Evolutionary conservation across 2,329 filamentous ascomycete genomes (phyloP).

Genomic region (Diplodia scrobiculata): DNA sequence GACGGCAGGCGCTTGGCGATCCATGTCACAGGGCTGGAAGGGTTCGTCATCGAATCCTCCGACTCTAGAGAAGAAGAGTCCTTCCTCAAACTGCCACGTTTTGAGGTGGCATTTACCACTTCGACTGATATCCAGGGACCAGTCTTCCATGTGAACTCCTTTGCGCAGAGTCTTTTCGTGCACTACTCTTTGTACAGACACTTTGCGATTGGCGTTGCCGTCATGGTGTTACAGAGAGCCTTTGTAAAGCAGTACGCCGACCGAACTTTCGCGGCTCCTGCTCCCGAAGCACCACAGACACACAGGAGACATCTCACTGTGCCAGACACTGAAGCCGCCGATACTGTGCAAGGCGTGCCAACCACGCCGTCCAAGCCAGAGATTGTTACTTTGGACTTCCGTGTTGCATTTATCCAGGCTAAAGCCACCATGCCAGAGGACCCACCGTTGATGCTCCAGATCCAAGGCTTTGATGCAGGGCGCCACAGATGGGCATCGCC

Average conservation of each 20-base stretch:
- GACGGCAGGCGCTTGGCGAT: constrained; percentile 83
- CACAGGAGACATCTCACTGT: constrained; percentile 37
- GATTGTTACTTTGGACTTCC: constrained; percentile 78
- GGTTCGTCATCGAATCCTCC: constrained; percentile 83
- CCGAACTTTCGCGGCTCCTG: constrained; percentile 2
- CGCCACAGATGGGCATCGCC: constrained; percentile 86
- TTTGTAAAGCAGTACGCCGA: constrained; percentile 39
- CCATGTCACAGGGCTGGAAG: constrained; percentile 81
- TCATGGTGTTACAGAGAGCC: constrained; percentile 64
- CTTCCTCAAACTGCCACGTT: constrained; percentile 81
- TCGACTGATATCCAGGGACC: constrained; percentile 83
- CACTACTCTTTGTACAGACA: constrained; percentile 94
- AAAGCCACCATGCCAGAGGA: constrained; percentile 88
- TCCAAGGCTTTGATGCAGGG: constrained; percentile 79
- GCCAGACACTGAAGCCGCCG: constrained; percentile 40
- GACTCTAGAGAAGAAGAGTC: constrained; percentile 83
- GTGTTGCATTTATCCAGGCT: constrained; percentile 77
- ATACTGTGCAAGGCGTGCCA: constrained; percentile 34
- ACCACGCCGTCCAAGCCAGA: constrained; percentile 54
- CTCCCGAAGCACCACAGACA: constrained; percentile 32
- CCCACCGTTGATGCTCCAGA: constrained; percentile 86
- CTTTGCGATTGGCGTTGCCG: constrained; percentile 82
- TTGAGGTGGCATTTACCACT: constrained; percentile 84
- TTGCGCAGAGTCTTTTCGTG: constrained; percentile 74
- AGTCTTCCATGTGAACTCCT: constrained; percentile 81